Base-by-base conservation (phyloP, 2,329 filamentous ascomycete genomes). In the Rutstroemia sp. region DNA sequence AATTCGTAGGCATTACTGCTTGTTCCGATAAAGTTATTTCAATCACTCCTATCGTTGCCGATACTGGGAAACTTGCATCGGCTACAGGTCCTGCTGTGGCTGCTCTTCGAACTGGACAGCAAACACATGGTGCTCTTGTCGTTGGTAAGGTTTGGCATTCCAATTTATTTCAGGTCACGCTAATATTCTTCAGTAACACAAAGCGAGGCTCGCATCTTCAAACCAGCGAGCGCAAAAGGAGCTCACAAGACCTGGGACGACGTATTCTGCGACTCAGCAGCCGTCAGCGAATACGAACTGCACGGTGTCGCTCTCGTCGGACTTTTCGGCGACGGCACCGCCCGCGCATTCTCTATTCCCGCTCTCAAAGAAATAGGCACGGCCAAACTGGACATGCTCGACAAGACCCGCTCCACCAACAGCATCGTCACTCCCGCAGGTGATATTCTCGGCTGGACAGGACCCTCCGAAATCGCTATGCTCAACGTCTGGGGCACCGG, bases 221-320 rank as follows among this genome's bases (percentile, higher is more conserved):
- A 86, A 62, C 92, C 94, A 0, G 85, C 90, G 2, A 82, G 82
- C 1, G 79, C 85, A 19, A 97, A 96, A 72, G 94, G 92, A n/a
- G 92, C 92, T 0, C 89, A 91, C 55, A 96, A 94, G 65, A 84
- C 85, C 1, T 97, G 94, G 73, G 91, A 96, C 65, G 84, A 89
- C 63, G 49, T 78, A 58, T 75, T 95, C 42, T 97, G 92, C 68
- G 87, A 95, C 65, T 80, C 88, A 1, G 92, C 94, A 2, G 77
- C 80, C 2, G 82, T 97, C 0, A 85, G 88, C 0, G 84, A 88
- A 53, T 84, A 87, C 34, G 84, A 90, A 65, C 78, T 86, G 23
- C 82, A 86, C 46, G 90, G 90, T 1, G 84, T 86, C 66, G 91
- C 89, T 5, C 75, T 99, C 4, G 83, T 96, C 1, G 88, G 87